phyloP scores from a whole-genome alignment of 441 rosid species.

The Lepidium campestre region DNA sequence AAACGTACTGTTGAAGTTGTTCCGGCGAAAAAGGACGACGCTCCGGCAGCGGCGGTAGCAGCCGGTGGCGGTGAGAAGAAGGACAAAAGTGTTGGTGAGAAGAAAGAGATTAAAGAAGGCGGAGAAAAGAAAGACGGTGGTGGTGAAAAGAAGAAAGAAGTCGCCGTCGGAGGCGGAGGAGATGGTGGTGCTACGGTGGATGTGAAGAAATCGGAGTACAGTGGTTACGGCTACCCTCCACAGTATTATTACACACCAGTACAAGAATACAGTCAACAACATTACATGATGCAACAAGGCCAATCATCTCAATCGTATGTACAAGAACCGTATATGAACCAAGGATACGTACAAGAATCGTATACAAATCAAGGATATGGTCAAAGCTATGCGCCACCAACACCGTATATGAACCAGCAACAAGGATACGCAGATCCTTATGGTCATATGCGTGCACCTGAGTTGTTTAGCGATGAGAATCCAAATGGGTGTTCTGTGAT shows the following conservation, averaged over 20 bases:
- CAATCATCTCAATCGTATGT: slow-evolving; percentile 29
- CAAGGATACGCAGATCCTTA: slow-evolving; percentile 29
- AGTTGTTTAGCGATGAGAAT: slow-evolving; percentile 59
- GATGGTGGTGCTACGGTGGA: slow-evolving; percentile 40
- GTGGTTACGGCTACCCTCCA: slow-evolving; percentile 34
- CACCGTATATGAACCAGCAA: slow-evolving; percentile 22
- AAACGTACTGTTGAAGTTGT: slow-evolving; percentile 64
- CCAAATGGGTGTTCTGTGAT: slow-evolving; percentile 49
- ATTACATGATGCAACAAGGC: slow-evolving; percentile 33
- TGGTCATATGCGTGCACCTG: slow-evolving; percentile 36
- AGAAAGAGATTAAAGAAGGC: slow-evolving; percentile 27
- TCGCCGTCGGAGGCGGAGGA: background rate
- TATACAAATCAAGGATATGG: slow-evolving; percentile 18
- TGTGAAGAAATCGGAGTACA: slow-evolving; percentile 56
- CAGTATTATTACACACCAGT: slow-evolving; percentile 35
- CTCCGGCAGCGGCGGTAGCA: slow-evolving; percentile 23
- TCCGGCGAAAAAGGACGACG: slow-evolving; percentile 45
- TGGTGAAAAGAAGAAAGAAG: slow-evolving; percentile 30
- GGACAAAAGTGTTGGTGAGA: slow-evolving; percentile 26
- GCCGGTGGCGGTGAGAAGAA: slow-evolving; percentile 27
- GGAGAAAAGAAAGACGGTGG: slow-evolving; percentile 32
- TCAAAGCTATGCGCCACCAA: slow-evolving; percentile 20
- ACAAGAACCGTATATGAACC: slow-evolving; percentile 28
- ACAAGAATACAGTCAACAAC: slow-evolving; percentile 27
- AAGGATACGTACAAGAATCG: slow-evolving; percentile 23